phyloP scores from a whole-genome alignment of 805 yeast genomes.

The Torulaspora franciscae region DNA sequence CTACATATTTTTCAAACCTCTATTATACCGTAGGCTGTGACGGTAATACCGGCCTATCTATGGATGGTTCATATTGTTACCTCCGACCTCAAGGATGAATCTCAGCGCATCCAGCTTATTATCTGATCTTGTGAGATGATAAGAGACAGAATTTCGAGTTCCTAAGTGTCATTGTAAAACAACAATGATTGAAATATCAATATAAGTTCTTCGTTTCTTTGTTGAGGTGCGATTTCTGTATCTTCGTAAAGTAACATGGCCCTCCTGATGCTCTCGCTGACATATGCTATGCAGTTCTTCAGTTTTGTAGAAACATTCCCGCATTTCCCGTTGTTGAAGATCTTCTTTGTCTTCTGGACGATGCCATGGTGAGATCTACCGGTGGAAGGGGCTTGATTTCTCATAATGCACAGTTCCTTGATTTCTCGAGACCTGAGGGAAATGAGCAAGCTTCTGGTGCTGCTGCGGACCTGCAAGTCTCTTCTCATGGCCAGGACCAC shows the following conservation, averaged over 20 bases:
- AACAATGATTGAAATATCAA: conserved; percentile 16
- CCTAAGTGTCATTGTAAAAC: conserved; percentile 6
- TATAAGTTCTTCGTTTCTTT: conserved; percentile 14
- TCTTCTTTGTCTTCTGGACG: conserved; percentile 29
- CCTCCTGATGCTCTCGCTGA: conserved; percentile 21
- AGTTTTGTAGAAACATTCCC: conserved; percentile 20
- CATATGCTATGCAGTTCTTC: conserved; percentile 20
- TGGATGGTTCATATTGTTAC: not conserved
- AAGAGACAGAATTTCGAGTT: not conserved
- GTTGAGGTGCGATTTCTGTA: conserved; percentile 7
- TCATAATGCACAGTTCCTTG: conserved; percentile 31
- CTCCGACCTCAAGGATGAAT: not conserved
- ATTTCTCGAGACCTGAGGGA: conserved; percentile 39
- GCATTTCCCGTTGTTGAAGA: conserved; percentile 30
- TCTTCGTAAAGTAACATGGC: conserved; percentile 26
- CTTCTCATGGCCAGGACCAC: conserved; percentile 49
- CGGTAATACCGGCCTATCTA: conserved; percentile 1
- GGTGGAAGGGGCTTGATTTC: conserved; percentile 15
- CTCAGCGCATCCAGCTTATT: not conserved
- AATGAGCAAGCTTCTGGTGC: conserved; percentile 32
- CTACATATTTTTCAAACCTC: conserved; percentile 6
- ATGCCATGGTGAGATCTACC: conserved; percentile 12
- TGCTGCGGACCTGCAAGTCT: conserved; percentile 37
- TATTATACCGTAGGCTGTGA: conserved; percentile 2
- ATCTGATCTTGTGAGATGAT: not conserved